Base-by-base conservation (phyloP, 164 flowering plant genomes). In the Warburgia ugandensis region DNA sequence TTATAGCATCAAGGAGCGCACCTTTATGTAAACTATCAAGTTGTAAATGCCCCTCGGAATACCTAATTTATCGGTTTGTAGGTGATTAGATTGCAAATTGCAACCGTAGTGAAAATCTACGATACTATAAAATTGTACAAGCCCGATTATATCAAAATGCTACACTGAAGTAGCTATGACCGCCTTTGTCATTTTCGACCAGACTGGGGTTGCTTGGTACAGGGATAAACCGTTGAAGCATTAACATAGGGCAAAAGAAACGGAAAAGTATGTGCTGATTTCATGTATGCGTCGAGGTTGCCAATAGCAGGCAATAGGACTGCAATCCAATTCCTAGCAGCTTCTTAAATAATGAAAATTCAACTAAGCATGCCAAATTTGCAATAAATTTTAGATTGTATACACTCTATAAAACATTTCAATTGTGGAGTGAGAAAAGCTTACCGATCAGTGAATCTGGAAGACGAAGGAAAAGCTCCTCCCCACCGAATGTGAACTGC, bases 391-490 rank as follows among this genome's bases (percentile, higher is more conserved):
- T 14, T 9, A n/a, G 37, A 33, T 33, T 33, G 14, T n/a, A n/a
- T n/a, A n/a, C 14, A 33, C 13, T 33, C 37, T 10, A 33, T 10
- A 10, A 3, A 11, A 33, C 10, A 10, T 33, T 10, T 33, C 37
- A 33, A 10, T 33, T 6, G 8, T n/a, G 4, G 0, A n/a, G 17
- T 13, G n/a, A 2, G 11, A 20, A n/a, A 45, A 28, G 13, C 32
- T 11, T 53, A 53, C 48, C 48, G 11, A 53, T 14, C 21, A 29
- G 39, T 2, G 38, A 22, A 3, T 41, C 7, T 14, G 35, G 10
- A 29, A 54, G 58, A 5, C 49, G 58, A 6, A 54, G 3, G 29
- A 19, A 22, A 4, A 54, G 21, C 14, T 31, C 49, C 25, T 32
- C n/a, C 22, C 40, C 48, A 13, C 39, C 28, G 7, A 20, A 3